Conservation (phyloP, 1,139 yeast species). For the Blastobotrys malaysiensis region DNA sequence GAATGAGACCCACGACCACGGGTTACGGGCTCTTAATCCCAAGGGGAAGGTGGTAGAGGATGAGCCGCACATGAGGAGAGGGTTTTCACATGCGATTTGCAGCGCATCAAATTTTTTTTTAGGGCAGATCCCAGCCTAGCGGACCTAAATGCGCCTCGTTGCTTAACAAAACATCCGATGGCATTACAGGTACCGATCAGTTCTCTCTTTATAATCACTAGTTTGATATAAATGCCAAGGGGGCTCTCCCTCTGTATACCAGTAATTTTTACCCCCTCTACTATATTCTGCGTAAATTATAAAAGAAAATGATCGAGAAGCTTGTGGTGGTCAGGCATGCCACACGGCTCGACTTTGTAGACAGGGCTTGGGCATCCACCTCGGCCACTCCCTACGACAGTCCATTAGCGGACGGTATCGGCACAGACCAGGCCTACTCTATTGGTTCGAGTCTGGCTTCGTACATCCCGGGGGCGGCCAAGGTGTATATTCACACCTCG, state of each 20-base stretch:
- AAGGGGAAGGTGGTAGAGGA: not conserved
- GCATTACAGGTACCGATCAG: not conserved
- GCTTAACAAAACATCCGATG: not conserved
- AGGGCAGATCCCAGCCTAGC: not conserved
- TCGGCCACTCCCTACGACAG: conserved; percentile 37
- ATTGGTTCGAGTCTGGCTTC: conserved; percentile 16
- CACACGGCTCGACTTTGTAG: conserved; percentile 30
- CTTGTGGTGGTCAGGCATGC: conserved; percentile 35
- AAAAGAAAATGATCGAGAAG: conserved; percentile 13
- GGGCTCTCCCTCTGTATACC: not conserved
- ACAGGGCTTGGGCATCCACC: conserved; percentile 28
- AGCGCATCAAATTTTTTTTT: not conserved
- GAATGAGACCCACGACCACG: not conserved
- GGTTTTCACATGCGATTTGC: not conserved
- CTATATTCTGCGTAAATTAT: not conserved
- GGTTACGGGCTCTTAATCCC: too few species aligned
- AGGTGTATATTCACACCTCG: conserved; percentile 31
- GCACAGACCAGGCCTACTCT: conserved; percentile 27
- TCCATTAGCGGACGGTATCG: conserved; percentile 30
- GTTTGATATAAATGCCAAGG: not conserved
- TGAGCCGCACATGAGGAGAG: not conserved
- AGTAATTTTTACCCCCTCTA: not conserved
- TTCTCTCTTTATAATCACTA: not conserved
- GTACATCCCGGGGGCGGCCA: not conserved
- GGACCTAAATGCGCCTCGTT: not conserved